These are phyloP conservation scores for Didymella glomerata DNA, from an alignment of 2,329 filamentous ascomycete genomes.

Conservation along the genomic window DNA sequence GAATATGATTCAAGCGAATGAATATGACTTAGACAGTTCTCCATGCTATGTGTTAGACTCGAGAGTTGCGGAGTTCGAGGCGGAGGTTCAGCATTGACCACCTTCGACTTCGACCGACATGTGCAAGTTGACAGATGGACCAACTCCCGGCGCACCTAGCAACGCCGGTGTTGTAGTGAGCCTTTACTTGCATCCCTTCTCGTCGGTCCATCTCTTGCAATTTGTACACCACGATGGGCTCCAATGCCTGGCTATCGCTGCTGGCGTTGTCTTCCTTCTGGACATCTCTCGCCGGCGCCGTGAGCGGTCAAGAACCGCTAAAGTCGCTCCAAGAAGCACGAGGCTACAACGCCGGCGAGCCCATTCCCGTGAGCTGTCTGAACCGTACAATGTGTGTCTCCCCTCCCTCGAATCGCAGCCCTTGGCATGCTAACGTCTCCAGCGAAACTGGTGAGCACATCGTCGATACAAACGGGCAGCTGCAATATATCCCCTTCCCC, in stretches of 20 bases:
- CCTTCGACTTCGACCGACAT: not conserved
- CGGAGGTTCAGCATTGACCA: constrained; percentile 6
- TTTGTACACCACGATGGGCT: not conserved
- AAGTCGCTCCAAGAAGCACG: constrained; percentile 44
- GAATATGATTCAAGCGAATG: constrained; percentile 14
- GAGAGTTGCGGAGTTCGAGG: constrained; percentile 8
- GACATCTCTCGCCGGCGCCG: constrained; percentile 49
- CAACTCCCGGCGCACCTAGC: constrained; percentile 7
- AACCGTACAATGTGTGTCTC: constrained; percentile 60
- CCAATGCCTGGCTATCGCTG: constrained; percentile 30
- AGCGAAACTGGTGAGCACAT: constrained; percentile 92
- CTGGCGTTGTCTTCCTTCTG: constrained; percentile 44
- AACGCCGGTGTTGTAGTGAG: constrained; percentile 8
- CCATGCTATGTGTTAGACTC: not conserved
- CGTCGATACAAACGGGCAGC: constrained; percentile 78
- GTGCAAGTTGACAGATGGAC: constrained; percentile 20
- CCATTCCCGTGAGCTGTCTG: constrained; percentile 61
- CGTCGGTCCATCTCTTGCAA: not conserved
- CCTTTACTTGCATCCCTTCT: not conserved
- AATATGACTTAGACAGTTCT: not conserved
- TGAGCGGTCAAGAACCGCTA: constrained; percentile 54
- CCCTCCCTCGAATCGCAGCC: too few species aligned
- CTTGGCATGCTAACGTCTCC: constrained; percentile 21
- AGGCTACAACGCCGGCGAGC: constrained; percentile 59
- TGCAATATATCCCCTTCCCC: constrained; percentile 92